phyloP scores from a whole-genome alignment of 164 flowering plant species.

The Tinospora cordifolia region DNA sequence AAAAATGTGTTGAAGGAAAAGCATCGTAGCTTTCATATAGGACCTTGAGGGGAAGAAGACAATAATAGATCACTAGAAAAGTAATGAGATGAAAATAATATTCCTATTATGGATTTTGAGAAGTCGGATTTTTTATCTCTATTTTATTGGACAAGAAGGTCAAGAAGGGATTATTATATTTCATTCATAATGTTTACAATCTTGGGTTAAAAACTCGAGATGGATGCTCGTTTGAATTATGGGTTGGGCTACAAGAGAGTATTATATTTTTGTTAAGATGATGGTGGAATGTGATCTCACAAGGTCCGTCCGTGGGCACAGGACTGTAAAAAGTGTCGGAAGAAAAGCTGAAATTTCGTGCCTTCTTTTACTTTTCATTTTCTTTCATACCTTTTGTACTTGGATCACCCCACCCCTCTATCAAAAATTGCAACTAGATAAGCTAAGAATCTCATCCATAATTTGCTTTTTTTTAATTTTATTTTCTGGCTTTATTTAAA shows the following conservation, averaged over 20 bases:
- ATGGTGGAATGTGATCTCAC: constrained; percentile 4
- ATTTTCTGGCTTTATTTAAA: too few species aligned
- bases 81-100: too few species aligned
- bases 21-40: background rate
- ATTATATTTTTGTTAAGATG: background rate
- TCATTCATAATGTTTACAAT: background rate
- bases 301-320: background rate
- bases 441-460: too few species aligned
- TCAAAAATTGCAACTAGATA: too few species aligned
- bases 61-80: background rate
- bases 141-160: background rate
- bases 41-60: background rate
- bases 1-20: background rate
- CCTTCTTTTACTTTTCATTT: background rate
- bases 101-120: background rate
- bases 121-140: background rate
- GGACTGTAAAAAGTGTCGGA: background rate
- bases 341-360: background rate
- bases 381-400: background rate
- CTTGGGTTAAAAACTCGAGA: background rate
- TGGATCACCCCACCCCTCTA: too few species aligned
- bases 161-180: background rate
- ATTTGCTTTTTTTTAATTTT: too few species aligned
- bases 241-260: background rate
- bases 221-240: background rate